Conservation (phyloP, 257 asterid species). For the Salvia rosmarinus region DNA sequence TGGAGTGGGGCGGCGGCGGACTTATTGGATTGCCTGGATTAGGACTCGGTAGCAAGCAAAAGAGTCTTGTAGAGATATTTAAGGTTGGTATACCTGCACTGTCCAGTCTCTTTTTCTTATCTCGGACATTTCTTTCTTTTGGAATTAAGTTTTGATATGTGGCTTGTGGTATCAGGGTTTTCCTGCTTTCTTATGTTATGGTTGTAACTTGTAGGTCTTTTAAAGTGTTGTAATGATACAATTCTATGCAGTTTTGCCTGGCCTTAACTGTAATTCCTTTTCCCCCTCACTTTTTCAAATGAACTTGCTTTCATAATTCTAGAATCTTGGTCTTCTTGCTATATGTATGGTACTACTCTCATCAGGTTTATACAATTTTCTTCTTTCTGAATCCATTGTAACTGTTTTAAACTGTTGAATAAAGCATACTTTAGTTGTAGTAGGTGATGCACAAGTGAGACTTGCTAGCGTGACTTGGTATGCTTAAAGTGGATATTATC, state of each 20-base stretch:
- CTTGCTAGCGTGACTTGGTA: neutral
- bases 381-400: neutral
- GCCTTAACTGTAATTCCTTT: neutral
- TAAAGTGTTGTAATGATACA: neutral
- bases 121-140: conserved; percentile 8
- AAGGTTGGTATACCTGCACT: conserved; percentile 54
- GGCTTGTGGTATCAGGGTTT: conserved; percentile 1
- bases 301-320: conserved; percentile 7
- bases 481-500: neutral
- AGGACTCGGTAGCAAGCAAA: conserved; percentile 75
- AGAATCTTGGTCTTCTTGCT: conserved; percentile 1
- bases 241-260: neutral
- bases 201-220: conserved; percentile 4
- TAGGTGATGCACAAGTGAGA: neutral
- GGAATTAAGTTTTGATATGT: neutral
- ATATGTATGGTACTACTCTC: neutral
- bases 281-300: neutral
- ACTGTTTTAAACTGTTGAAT: neutral
- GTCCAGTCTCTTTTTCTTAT: neutral
- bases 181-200: conserved; percentile 10
- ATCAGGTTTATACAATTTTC: too few species aligned
- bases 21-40: conserved; percentile 91
- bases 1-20: conserved; percentile 92
- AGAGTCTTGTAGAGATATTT: conserved; percentile 81
- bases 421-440: neutral